Percentiles rank a stretch among this genome's conserved stretches.
phyloP scores from a whole-genome alignment of 1,284 basidiomycete genomes.

The Irpex sp. region DNA sequence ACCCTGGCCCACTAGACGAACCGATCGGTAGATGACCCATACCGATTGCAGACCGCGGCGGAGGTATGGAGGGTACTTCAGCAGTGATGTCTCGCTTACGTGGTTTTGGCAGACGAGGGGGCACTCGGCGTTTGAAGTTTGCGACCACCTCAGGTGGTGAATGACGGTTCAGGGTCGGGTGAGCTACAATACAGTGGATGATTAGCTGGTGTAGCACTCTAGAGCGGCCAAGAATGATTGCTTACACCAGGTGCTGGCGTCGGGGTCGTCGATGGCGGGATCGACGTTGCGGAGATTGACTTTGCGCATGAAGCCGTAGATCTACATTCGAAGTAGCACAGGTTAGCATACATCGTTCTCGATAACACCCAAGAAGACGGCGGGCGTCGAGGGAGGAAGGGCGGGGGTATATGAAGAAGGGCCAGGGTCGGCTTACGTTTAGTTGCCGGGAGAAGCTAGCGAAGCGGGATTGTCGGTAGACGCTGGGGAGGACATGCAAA shows the following conservation, averaged over 20 bases:
- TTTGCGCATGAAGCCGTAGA: slow-evolving; percentile 94
- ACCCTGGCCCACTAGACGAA: slow-evolving; percentile 43
- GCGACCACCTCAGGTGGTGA: slow-evolving; percentile 82
- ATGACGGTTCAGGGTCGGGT: slow-evolving; percentile 81
- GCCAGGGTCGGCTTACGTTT: slow-evolving; percentile 56
- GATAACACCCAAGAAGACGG: background rate
- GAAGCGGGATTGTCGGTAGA: slow-evolving; percentile 90
- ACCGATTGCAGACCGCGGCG: slow-evolving; percentile 65
- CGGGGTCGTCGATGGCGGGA: slow-evolving; percentile 86
- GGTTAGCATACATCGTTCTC: background rate
- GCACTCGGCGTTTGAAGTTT: slow-evolving; percentile 88
- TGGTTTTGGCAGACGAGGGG: slow-evolving; percentile 81
- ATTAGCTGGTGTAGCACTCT: slow-evolving; percentile 11
- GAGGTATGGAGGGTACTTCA: slow-evolving; percentile 56
- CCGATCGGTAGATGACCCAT: slow-evolving; percentile 58
- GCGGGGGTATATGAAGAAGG: slow-evolving; percentile 22
- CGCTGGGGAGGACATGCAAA: slow-evolving; percentile 81
- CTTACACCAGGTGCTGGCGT: slow-evolving; percentile 91
- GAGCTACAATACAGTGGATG: slow-evolving; percentile 45
- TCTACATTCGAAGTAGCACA: slow-evolving; percentile 38
- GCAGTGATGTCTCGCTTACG: slow-evolving; percentile 62
- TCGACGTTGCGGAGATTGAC: slow-evolving; percentile 89
- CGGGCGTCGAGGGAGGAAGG: slow-evolving; percentile 9
- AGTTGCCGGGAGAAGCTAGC: slow-evolving; percentile 91
- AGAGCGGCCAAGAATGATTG: slow-evolving; percentile 16